phyloP scores from a whole-genome alignment of 2,329 filamentous ascomycete genomes.

The Hypomyces perniciosus region DNA sequence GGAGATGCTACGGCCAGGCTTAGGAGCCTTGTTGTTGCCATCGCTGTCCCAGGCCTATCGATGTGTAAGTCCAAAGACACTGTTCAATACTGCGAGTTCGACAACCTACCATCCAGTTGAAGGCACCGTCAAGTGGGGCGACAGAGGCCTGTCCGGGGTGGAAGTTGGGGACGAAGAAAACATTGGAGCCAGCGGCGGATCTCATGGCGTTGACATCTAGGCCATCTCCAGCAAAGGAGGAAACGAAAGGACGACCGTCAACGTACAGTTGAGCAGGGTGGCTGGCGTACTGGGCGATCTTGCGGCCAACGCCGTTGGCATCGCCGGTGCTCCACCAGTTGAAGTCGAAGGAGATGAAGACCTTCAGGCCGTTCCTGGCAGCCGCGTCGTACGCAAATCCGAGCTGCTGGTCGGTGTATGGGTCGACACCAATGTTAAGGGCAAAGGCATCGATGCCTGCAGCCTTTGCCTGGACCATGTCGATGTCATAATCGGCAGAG shows the following conservation, averaged over 20 bases:
- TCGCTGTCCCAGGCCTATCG: constrained; percentile 37
- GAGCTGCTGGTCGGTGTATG: constrained; percentile 40
- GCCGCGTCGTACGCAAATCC: constrained; percentile 44
- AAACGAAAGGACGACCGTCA: constrained; percentile 45
- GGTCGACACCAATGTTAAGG: constrained; percentile 43
- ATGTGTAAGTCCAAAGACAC: background rate
- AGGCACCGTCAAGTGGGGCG: constrained; percentile 36
- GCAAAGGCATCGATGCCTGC: constrained; percentile 44
- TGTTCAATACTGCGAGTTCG: background rate
- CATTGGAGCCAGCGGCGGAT: constrained; percentile 34
- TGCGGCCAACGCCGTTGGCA: constrained; percentile 35
- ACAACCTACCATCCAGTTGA: constrained; percentile 34
- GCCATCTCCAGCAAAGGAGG: constrained; percentile 46
- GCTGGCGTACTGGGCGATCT: constrained; percentile 39
- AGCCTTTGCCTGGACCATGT: constrained; percentile 39
- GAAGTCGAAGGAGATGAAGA: constrained; percentile 54
- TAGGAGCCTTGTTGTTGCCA: constrained; percentile 44
- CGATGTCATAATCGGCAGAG: constrained; percentile 39
- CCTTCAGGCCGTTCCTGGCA: constrained; percentile 41
- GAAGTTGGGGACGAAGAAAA: constrained; percentile 47
- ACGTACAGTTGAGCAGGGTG: constrained; percentile 42
- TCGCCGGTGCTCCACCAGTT: constrained; percentile 38
- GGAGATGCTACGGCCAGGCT: constrained; percentile 30
- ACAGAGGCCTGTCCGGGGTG: constrained; percentile 32
- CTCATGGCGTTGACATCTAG: constrained; percentile 37